Evolutionary conservation across 2,329 filamentous ascomycete genomes (phyloP).

Genomic region (Fusarium brevicatenulatum): DNA sequence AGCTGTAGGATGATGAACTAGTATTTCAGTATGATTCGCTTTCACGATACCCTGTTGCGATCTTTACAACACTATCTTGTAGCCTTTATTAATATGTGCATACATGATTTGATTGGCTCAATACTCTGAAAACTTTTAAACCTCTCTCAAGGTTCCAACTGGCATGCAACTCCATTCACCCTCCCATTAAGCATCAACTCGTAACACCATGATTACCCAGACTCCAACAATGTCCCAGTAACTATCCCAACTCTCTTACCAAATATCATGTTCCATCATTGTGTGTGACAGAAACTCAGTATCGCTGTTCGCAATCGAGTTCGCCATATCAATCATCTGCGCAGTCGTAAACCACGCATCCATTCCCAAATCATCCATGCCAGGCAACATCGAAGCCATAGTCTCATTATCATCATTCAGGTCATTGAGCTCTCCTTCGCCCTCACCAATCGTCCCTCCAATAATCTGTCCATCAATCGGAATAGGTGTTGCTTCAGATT

Average conservation of each 20-base stretch:
- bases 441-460: background rate
- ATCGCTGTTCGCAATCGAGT: conserved; percentile 57
- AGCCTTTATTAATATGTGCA: no score
- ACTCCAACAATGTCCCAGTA: background rate
- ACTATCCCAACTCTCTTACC: conserved; percentile 37
- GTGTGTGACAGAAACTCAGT: conserved; percentile 60
- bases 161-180: background rate
- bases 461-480: conserved; percentile 30
- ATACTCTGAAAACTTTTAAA: no score
- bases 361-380: conserved; percentile 39
- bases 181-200: background rate
- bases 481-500: background rate
- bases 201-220: background rate
- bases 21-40: no score
- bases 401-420: conserved; percentile 22
- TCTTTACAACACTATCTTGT: no score
- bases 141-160: accelerated
- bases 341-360: conserved; percentile 55
- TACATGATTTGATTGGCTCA: no score
- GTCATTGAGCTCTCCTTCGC: background rate
- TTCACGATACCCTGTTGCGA: background rate
- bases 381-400: conserved; percentile 27
- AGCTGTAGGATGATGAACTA: background rate
- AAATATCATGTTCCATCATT: conserved; percentile 57
- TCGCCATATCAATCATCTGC: conserved; percentile 59